A percentile compares a stretch with the other conserved stretches of the same genome.
Conservation (phyloP, 805 yeast genomes). For the Komagataella mondaviorum region DNA sequence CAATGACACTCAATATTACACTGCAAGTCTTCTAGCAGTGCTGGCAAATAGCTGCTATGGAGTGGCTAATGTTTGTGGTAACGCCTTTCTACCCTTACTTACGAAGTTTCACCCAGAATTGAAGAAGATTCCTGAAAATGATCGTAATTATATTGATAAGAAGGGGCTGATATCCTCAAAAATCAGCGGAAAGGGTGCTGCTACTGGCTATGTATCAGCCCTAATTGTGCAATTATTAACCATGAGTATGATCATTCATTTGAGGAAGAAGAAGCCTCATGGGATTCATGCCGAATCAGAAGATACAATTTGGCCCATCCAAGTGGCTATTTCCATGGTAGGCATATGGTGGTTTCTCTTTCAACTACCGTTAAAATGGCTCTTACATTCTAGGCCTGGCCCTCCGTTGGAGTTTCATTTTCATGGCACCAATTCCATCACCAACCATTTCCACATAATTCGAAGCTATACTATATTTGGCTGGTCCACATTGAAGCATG, state of each 20-base stretch:
- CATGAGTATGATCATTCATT: constrained; percentile 24
- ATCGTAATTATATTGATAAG: background rate
- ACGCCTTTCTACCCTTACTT: constrained; percentile 54
- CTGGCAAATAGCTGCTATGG: constrained; percentile 62
- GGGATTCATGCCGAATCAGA: background rate
- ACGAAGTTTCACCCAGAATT: constrained; percentile 26
- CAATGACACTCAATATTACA: constrained; percentile 26
- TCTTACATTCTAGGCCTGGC: constrained; percentile 32
- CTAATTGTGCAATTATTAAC: constrained; percentile 51
- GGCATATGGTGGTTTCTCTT: constrained; percentile 72
- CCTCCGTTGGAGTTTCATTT: constrained; percentile 12
- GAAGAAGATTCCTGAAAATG: background rate
- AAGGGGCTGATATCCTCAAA: constrained; percentile 29
- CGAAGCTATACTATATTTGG: constrained; percentile 36
- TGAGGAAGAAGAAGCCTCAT: constrained; percentile 6
- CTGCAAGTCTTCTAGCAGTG: constrained; percentile 40
- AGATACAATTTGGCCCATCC: constrained; percentile 26
- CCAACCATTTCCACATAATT: constrained; percentile 4
- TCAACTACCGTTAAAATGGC: constrained; percentile 44
- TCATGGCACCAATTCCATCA: constrained; percentile 6
- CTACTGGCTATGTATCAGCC: constrained; percentile 59
- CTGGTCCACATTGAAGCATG: constrained; percentile 41
- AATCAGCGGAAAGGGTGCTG: constrained; percentile 59
- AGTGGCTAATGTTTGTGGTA: constrained; percentile 69
- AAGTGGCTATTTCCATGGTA: constrained; percentile 45